Evolutionary conservation across 2,329 filamentous ascomycete genomes (phyloP).

Genomic region (Stagonosporopsis tanaceti): DNA sequence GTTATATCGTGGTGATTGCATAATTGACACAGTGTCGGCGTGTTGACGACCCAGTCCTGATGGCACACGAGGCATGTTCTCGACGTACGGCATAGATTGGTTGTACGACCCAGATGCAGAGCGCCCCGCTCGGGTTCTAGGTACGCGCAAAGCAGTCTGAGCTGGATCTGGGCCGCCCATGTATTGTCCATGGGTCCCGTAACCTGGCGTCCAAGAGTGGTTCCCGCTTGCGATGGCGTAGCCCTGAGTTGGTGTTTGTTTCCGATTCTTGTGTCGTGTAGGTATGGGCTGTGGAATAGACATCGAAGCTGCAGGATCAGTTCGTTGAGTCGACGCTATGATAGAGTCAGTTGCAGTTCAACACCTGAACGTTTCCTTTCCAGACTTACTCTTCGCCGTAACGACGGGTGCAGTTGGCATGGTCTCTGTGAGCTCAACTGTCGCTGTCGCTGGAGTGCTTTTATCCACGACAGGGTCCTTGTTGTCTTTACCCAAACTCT

Average conservation of each 20-base stretch:
- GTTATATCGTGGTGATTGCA: constrained; percentile 27
- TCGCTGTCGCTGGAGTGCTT: background rate
- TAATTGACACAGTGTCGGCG: constrained; percentile 19
- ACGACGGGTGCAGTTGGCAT: background rate
- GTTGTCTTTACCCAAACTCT: background rate
- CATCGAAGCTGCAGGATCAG: constrained; percentile 2
- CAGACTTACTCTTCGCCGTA: constrained; percentile 20
- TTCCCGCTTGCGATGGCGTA: background rate
- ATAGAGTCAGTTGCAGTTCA: constrained; percentile 17
- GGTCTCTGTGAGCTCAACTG: background rate
- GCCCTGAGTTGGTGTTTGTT: constrained; percentile 1
- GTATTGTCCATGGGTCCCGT: constrained; percentile 5
- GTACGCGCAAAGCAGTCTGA: constrained; percentile 15
- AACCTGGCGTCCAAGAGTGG: constrained; percentile 9
- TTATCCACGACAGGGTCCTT: background rate
- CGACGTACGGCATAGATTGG: constrained; percentile 22
- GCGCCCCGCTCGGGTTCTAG: constrained; percentile 20
- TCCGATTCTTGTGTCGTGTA: background rate
- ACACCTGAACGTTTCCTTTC: constrained; percentile 1
- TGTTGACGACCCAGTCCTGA: constrained; percentile 26
- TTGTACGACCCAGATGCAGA: constrained; percentile 21
- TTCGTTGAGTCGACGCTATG: constrained; percentile 14
- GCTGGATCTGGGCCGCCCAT: constrained; percentile 2
- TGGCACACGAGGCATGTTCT: constrained; percentile 29
- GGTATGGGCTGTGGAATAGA: background rate